phyloP scores from a whole-genome alignment of 2,329 filamentous ascomycete species.

The Paramyrothecium sp. region DNA sequence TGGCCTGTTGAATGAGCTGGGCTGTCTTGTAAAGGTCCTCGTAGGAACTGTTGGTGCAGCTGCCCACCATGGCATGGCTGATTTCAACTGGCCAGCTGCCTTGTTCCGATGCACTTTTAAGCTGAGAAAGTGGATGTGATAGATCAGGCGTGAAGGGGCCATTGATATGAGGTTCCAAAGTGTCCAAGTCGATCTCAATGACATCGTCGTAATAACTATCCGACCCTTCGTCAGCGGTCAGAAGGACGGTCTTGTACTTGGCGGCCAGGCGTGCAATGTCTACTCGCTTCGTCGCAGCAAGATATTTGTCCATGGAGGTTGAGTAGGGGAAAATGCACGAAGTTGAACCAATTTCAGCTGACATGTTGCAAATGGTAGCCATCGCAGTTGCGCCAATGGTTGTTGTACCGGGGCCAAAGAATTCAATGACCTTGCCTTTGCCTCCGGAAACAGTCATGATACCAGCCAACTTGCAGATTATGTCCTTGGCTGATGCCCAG shows the following conservation, averaged over 20 bases:
- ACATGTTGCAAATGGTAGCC: slow-evolving; percentile 36
- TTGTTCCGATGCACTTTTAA: slow-evolving; percentile 20
- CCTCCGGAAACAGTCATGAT: slow-evolving; percentile 30
- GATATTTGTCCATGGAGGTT: slow-evolving; percentile 26
- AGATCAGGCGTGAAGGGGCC: slow-evolving; percentile 33
- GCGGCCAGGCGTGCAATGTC: slow-evolving; percentile 20
- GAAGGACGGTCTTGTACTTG: slow-evolving; percentile 18
- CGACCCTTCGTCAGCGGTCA: slow-evolving; percentile 25
- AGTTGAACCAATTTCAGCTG: slow-evolving; percentile 32
- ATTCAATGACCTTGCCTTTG: slow-evolving; percentile 33
- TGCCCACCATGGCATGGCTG: slow-evolving; percentile 28
- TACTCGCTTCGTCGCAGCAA: slow-evolving; percentile 23
- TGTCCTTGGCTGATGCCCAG: slow-evolving; percentile 31
- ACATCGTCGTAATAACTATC: slow-evolving; percentile 28
- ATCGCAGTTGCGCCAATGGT: slow-evolving; percentile 31
- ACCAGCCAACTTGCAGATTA: slow-evolving; percentile 33
- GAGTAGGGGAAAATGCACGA: slow-evolving; percentile 35
- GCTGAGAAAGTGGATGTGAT: slow-evolving; percentile 26
- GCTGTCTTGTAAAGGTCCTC: slow-evolving; percentile 30
- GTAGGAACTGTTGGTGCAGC: slow-evolving; percentile 34
- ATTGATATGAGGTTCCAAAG: slow-evolving; percentile 31
- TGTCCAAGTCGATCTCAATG: slow-evolving; percentile 31
- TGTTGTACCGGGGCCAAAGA: slow-evolving; percentile 29
- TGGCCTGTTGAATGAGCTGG: slow-evolving; percentile 25
- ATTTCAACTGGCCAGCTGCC: slow-evolving; percentile 27